phyloP scores from a whole-genome alignment of 179 eudicot genomes.

The Beta corolliflora region DNA sequence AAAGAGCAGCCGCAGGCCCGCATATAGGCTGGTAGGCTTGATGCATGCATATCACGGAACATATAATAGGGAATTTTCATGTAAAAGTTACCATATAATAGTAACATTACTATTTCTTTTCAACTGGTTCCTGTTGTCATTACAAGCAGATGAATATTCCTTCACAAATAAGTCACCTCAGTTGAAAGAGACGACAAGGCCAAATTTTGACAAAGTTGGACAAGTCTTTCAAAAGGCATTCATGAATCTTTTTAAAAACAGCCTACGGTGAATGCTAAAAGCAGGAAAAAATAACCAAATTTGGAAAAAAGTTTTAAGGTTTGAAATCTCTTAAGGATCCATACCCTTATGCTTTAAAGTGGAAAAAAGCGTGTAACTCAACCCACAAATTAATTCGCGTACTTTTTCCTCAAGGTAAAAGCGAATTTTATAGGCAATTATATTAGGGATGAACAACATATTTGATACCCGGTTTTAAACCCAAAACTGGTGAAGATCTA shows the following conservation, averaged over 20 bases:
- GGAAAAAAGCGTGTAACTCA: not conserved
- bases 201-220: not conserved
- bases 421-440: not conserved
- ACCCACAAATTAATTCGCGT: not conserved
- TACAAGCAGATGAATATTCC: constrained; percentile 24
- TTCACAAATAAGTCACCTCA: constrained; percentile 9
- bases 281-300: not conserved
- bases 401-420: not conserved
- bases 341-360: not conserved
- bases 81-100: not conserved
- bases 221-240: constrained; percentile 13
- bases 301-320: not conserved
- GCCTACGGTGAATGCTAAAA: constrained; percentile 21
- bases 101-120: not conserved
- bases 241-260: not conserved
- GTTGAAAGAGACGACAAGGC: constrained; percentile 17
- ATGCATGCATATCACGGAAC: not conserved
- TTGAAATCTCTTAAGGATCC: not conserved
- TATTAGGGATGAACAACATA: not conserved
- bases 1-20: not conserved
- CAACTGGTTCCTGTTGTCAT: constrained; percentile 24
- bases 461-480: no score
- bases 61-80: not conserved
- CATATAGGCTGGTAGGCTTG: not conserved
- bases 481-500: no score